Conservation (phyloP, 179 eudicot genomes). For the Actinidia polygama region DNA sequence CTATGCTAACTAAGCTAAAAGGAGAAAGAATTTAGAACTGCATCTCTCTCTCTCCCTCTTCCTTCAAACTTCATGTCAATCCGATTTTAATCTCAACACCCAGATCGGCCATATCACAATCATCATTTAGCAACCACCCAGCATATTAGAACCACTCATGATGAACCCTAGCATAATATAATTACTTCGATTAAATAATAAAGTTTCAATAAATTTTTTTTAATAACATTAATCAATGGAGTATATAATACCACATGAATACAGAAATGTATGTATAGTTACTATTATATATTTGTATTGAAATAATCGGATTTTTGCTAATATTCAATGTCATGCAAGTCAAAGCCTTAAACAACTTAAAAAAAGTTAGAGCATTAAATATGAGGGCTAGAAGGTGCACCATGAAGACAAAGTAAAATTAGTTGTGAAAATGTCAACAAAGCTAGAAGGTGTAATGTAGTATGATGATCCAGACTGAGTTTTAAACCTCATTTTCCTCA, state of each 20-base stretch:
- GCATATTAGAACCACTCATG: no score
- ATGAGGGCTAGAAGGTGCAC: not conserved
- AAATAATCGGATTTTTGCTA: not conserved
- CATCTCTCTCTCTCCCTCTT: no score
- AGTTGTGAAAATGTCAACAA: not conserved
- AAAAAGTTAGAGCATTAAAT: no score
- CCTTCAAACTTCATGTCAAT: no score
- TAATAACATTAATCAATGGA: not conserved
- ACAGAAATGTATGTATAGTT: not conserved
- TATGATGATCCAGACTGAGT: slow-evolving; percentile 6
- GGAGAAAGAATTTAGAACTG: no score
- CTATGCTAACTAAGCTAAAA: no score
- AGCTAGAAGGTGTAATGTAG: not conserved
- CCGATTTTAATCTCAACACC: no score
- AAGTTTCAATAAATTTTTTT: not conserved
- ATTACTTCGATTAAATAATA: not conserved
- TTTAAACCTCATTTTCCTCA: not conserved
- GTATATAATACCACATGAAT: not conserved
- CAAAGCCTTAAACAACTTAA: no score
- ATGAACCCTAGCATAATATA: no score
- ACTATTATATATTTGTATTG: no score
- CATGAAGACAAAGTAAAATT: not conserved
- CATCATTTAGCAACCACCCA: no score
- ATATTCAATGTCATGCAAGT: not conserved
- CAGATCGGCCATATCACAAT: no score